These are phyloP conservation scores for Suhomyces sp. DNA, from an alignment of 805 yeast species.

Conservation along the genomic window DNA sequence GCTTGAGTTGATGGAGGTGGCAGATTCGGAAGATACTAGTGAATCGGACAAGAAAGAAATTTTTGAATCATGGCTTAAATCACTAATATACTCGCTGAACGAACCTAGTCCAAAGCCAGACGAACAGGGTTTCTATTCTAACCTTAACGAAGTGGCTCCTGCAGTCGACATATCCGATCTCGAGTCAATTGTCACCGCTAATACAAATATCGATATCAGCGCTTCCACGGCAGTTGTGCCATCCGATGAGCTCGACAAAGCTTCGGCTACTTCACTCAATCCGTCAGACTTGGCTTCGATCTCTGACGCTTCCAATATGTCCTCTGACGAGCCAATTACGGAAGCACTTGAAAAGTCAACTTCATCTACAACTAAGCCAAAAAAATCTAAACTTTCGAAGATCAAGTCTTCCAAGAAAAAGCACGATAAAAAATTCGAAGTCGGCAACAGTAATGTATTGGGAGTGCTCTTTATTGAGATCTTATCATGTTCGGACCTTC, in stretches of 20 bases:
- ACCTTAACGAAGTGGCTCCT: conserved; percentile 16
- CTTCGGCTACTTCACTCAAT: conserved; percentile 1
- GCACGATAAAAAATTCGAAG: conserved; percentile 27
- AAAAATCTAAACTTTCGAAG: conserved; percentile 13
- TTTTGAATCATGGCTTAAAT: conserved; percentile 25
- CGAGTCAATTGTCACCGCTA: conserved; percentile 20
- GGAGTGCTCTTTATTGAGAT: conserved; percentile 83
- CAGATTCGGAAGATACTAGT: conserved; percentile 3
- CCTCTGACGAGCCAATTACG: conserved; percentile 5
- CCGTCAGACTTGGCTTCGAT: conserved; percentile 15
- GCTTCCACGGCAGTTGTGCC: neutral
- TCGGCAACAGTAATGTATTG: conserved; percentile 38
- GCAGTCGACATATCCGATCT: conserved; percentile 28
- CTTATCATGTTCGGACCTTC: conserved; percentile 69
- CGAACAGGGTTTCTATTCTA: conserved; percentile 41
- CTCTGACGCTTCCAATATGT: conserved; percentile 18
- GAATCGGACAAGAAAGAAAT: conserved; percentile 6
- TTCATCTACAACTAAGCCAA: neutral
- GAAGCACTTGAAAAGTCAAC: neutral
- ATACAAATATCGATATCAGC: neutral
- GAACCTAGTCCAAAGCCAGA: conserved; percentile 20
- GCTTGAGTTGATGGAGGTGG: neutral
- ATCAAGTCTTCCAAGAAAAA: conserved; percentile 6
- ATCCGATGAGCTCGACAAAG: neutral
- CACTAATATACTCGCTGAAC: conserved; percentile 24